These are phyloP conservation scores for Corinectria fuckeliana DNA, from an alignment of 2,329 filamentous ascomycete genomes.

Conservation along the genomic window DNA sequence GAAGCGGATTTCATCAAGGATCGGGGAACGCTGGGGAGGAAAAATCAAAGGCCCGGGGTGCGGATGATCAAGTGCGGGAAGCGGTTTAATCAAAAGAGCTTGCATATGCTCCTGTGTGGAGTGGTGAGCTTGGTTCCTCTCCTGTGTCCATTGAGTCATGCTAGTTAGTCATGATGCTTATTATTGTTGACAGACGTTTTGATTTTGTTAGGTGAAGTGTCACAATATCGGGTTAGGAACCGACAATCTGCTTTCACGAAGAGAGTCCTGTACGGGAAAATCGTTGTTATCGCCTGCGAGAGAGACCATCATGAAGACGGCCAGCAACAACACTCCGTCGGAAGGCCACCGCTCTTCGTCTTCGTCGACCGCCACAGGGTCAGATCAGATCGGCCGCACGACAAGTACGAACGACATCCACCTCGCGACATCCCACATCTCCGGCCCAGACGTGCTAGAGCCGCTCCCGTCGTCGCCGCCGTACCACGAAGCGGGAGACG, in stretches of 20 bases:
- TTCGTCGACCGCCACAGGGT: constrained; percentile 5
- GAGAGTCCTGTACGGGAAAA: background rate
- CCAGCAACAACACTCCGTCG: background rate
- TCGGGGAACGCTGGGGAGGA: background rate
- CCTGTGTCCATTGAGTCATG: background rate
- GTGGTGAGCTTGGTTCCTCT: background rate
- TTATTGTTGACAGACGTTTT: background rate
- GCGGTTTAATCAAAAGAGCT: constrained; percentile 1
- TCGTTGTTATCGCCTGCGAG: background rate
- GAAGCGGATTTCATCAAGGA: background rate
- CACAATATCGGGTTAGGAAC: background rate
- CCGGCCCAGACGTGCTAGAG: constrained; percentile 40
- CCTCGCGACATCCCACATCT: constrained; percentile 40
- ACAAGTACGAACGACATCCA: constrained; percentile 16
- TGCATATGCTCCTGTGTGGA: constrained; percentile 1
- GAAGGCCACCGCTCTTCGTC: constrained; percentile 9
- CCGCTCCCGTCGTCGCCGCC: constrained; percentile 16
- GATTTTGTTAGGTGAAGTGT: background rate
- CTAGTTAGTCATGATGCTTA: background rate
- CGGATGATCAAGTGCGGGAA: background rate
- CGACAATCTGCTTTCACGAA: background rate
- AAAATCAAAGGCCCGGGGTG: background rate
- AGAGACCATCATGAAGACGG: constrained; percentile 8
- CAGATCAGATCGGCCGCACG: background rate
- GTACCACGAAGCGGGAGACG: constrained; percentile 49